Evolutionary conservation across 805 yeast species (phyloP).

Genomic region (Myxozyma kluyveri): DNA sequence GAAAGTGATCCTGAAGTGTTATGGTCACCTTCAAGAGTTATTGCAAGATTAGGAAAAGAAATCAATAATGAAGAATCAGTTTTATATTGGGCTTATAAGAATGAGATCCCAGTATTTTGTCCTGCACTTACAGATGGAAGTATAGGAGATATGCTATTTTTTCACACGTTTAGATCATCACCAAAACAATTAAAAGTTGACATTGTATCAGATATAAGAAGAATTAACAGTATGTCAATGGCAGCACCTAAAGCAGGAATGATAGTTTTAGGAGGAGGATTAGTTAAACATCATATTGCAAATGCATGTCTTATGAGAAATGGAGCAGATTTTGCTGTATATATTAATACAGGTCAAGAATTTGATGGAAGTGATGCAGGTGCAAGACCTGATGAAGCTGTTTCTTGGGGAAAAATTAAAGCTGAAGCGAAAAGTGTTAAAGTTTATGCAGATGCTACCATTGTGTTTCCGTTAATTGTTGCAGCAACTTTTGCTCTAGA

Average conservation of each 20-base stretch:
- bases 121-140: constrained; percentile 98
- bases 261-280: constrained; percentile 94
- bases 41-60: constrained; percentile 91
- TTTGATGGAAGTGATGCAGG: constrained; percentile 99
- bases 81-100: constrained; percentile 96
- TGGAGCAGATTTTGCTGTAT: constrained; percentile 98
- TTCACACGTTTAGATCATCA: constrained; percentile 94
- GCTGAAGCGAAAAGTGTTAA: constrained; percentile 89
- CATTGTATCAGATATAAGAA: constrained; percentile 89
- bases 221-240: constrained; percentile 90
- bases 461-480: constrained; percentile 92
- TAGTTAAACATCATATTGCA: constrained; percentile 94
- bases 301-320: constrained; percentile 98
- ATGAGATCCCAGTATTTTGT: constrained; percentile 92
- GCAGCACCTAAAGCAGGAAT: constrained; percentile 92
- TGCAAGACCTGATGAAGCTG: constrained; percentile 98
- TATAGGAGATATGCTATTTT: constrained; percentile 97
- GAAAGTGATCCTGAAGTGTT: constrained; percentile 59
- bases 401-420: constrained; percentile 98
- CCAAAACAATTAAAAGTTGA: constrained; percentile 88
- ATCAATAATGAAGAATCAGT: constrained; percentile 92
- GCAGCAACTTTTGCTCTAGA: constrained; percentile 83
- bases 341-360: constrained; percentile 96
- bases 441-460: constrained; percentile 91
- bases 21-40: constrained; percentile 93